Evolutionary conservation across 345 rosid genomes (phyloP).

Genomic region (Brassica juncea): DNA sequence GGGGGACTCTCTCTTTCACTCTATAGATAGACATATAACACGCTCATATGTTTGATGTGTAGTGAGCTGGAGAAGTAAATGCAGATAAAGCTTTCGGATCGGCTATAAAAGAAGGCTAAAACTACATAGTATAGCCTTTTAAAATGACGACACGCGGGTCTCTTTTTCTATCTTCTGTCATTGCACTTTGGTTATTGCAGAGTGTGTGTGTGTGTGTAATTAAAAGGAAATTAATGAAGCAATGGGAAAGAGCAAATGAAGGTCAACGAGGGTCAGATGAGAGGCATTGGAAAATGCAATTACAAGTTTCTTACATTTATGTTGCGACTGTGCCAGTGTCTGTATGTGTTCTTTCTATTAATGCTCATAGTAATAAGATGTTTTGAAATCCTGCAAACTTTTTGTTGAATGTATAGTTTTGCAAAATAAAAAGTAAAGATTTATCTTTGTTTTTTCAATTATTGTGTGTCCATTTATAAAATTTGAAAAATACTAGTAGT

Average conservation of each 20-base stretch:
- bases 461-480: neutral
- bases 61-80: slow-evolving; percentile 31
- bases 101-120: slow-evolving; percentile 8
- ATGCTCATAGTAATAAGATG: neutral
- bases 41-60: neutral
- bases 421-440: neutral
- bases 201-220: neutral
- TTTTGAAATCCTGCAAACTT: neutral
- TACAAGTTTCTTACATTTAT: slow-evolving; percentile 25
- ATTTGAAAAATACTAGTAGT: neutral
- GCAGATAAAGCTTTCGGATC: slow-evolving; percentile 20
- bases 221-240: slow-evolving; percentile 7
- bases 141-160: slow-evolving; percentile 12
- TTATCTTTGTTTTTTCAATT: neutral
- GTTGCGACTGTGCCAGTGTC: slow-evolving; percentile 18
- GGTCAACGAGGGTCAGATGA: slow-evolving; percentile 35
- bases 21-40: neutral
- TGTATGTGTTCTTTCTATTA: neutral
- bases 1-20: slow-evolving; percentile 17
- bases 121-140: slow-evolving; percentile 4
- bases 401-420: neutral
- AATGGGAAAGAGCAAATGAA: slow-evolving; percentile 28
- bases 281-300: slow-evolving; percentile 27
- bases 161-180: neutral
- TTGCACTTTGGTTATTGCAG: slow-evolving; percentile 1